Evolutionary conservation across 305 asterid species (phyloP), one percentile per base, ranked within the genome.

Genomic region (Solanum hybrid): DNA sequence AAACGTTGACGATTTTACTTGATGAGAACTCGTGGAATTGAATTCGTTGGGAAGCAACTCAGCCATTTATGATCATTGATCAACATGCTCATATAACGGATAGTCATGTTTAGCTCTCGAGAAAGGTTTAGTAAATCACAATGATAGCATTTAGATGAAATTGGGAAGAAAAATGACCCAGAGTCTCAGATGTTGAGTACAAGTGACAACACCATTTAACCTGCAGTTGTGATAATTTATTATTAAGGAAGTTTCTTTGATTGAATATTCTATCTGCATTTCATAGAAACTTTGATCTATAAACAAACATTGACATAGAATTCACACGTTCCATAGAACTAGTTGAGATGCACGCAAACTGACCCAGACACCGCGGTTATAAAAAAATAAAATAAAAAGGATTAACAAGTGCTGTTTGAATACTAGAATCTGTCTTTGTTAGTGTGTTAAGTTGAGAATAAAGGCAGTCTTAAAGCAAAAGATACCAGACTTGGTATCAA

Each of bases 331-430:
- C 68, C 68, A 1, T 51, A 51, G 10, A 6, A 51, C 68, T 51
- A 51, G n/a, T 51, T 0, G n/a, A 51, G 68, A 61, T 61, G 26
- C 0, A 0, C 4, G 72, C 26, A 0, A 61, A 0, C 11, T 61
- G 2, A 20, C 4, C 0, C 2, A 20, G 0, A 61, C 72, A 20
- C 72, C 11, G 0, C 26, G 12, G 5, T 61, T 20, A 17, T 57
- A 15, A 57, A 57, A 6, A 20, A 1, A 5, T 1, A 45, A 17
- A 51, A 57, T 0, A 20, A 61, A 20, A 61, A 61, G 72, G 72
- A 61, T 61, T 61, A 2, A 61, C 72, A 61, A 20, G 72, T 80
- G 65, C 9, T 51, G 68, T 51, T 51, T 15, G 0, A 51, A 57
- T 17, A 57, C 24, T 57, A 57, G 68, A 57, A 57, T 57, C 68